phyloP scores from a whole-genome alignment of 805 yeast genomes.

The Blastobotrys peoriensis region DNA sequence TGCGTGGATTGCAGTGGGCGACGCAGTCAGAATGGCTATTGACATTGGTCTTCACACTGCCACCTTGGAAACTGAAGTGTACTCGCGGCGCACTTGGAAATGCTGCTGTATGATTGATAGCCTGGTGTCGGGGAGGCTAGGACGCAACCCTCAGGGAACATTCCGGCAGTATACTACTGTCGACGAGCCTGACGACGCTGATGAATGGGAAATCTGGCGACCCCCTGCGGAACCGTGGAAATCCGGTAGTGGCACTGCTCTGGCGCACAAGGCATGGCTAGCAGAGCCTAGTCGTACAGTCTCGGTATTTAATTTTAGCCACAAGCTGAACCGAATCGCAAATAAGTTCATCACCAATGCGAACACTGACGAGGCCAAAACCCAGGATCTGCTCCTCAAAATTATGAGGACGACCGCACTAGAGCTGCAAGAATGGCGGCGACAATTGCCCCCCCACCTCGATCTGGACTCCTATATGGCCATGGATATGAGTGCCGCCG shows the following conservation, averaged over 20 bases:
- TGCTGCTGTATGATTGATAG: slow-evolving; percentile 14
- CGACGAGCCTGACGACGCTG: slow-evolving; percentile 8
- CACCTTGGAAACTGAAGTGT: not conserved
- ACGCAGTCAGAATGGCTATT: slow-evolving; percentile 12
- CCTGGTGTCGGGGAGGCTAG: slow-evolving; percentile 9
- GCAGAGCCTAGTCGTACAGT: slow-evolving; percentile 7
- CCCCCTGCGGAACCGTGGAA: slow-evolving; percentile 3
- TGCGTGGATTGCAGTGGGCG: slow-evolving; percentile 10
- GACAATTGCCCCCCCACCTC: not conserved
- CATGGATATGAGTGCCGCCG: not conserved
- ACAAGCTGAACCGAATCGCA: slow-evolving; percentile 4
- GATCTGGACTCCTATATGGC: not conserved
- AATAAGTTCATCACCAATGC: slow-evolving; percentile 10
- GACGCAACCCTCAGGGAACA: slow-evolving; percentile 7
- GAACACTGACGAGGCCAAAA: slow-evolving; percentile 1
- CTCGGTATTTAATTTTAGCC: slow-evolving; percentile 5
- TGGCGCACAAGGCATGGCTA: not conserved
- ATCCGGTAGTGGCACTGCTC: not conserved
- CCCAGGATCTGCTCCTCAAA: not conserved
- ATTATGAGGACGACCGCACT: not conserved
- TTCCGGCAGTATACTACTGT: slow-evolving; percentile 3
- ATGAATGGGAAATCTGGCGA: slow-evolving; percentile 15
- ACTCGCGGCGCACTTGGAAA: slow-evolving; percentile 13
- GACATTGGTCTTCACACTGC: slow-evolving; percentile 8
- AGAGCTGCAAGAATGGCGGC: slow-evolving; percentile 1